These are phyloP conservation scores for Casuarina cunninghamiana DNA, from an alignment of 306 rosid species.

Conservation along the genomic window DNA sequence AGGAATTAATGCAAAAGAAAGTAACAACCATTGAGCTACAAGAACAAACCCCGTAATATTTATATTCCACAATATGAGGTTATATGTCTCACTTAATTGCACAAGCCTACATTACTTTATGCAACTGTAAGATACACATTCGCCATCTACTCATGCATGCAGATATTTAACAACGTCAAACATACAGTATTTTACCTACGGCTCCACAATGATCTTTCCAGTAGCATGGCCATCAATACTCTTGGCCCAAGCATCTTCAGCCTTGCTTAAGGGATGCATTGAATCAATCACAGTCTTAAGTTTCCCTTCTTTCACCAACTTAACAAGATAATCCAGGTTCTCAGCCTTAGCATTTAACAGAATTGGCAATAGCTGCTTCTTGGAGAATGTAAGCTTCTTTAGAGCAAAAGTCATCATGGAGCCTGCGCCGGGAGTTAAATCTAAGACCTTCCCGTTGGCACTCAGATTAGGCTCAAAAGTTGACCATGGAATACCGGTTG, in stretches of 20 bases:
- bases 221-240: slow-evolving; percentile 62
- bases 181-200: background rate
- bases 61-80: background rate
- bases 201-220: slow-evolving; percentile 69
- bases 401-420: slow-evolving; percentile 31
- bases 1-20: background rate
- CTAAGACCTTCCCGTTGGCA: slow-evolving; percentile 53
- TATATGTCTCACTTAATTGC: background rate
- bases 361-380: slow-evolving; percentile 53
- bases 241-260: slow-evolving; percentile 81
- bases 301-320: slow-evolving; percentile 56
- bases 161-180: background rate
- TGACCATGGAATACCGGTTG: slow-evolving; percentile 62
- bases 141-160: background rate
- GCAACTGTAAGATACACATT: background rate
- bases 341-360: slow-evolving; percentile 35
- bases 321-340: slow-evolving; percentile 45
- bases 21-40: background rate
- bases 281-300: slow-evolving; percentile 58
- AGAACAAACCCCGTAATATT: background rate
- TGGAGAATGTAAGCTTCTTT: slow-evolving; percentile 57
- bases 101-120: background rate
- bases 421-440: slow-evolving; percentile 43
- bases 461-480: slow-evolving; percentile 52
- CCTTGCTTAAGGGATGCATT: slow-evolving; percentile 55